These are phyloP conservation scores for Cadophora luteo-olivacea DNA, from an alignment of 2,329 filamentous ascomycete species.

Conservation along the genomic window DNA sequence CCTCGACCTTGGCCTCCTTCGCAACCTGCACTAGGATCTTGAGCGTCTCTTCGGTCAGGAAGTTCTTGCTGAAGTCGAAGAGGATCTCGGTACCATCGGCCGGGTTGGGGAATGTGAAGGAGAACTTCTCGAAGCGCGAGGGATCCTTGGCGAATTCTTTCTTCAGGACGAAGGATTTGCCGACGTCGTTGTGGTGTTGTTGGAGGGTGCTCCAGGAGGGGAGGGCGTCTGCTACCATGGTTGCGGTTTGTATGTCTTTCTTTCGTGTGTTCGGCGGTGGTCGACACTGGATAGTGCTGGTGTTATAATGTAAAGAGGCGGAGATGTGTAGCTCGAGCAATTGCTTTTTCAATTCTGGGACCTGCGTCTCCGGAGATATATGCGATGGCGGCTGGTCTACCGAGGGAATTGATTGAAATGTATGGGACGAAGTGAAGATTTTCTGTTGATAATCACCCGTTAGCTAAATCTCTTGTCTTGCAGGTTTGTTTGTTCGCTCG, in stretches of 20 bases:
- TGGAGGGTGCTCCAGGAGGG: constrained; percentile 90
- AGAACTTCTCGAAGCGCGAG: constrained; percentile 88
- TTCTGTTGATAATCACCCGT: constrained; percentile 24
- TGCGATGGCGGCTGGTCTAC: neutral
- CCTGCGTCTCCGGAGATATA: constrained; percentile 28
- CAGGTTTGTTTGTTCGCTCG: neutral
- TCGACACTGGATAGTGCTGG: neutral
- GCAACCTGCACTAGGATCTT: constrained; percentile 87
- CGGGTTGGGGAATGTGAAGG: constrained; percentile 79
- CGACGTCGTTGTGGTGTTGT: constrained; percentile 84
- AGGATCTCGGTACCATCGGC: constrained; percentile 86
- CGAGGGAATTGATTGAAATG: neutral
- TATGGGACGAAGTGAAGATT: neutral
- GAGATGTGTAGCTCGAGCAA: constrained; percentile 21
- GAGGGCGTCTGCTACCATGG: constrained; percentile 84
- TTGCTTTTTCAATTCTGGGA: constrained; percentile 29
- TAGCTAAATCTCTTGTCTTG: constrained; percentile 21
- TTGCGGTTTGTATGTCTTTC: constrained; percentile 37
- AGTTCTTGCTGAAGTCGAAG: constrained; percentile 99
- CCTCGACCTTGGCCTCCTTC: constrained; percentile 87
- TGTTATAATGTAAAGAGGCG: constrained; percentile 13
- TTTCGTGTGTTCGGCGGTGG: neutral
- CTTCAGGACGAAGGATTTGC: constrained; percentile 90
- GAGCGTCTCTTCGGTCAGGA: constrained; percentile 91
- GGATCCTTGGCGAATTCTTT: constrained; percentile 91